A percentile compares a stretch with the other conserved stretches of the same genome.
Evolutionary conservation across 2,329 filamentous ascomycete species (phyloP).

Genomic region (Chrysosporium keratinophilum): DNA sequence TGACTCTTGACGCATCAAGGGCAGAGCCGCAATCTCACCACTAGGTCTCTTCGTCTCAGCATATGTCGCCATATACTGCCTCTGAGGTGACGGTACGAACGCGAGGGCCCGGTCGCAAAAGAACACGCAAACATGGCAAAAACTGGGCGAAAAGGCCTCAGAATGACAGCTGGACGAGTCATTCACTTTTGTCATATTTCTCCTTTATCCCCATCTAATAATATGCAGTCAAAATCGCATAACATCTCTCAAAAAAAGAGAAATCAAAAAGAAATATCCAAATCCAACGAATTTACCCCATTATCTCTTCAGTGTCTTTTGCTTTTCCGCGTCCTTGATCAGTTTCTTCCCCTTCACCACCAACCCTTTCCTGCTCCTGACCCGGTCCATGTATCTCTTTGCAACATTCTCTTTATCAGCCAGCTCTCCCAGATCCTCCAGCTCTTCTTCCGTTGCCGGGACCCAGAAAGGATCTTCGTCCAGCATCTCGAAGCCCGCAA

Average conservation of each 20-base stretch:
- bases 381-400: slow-evolving; percentile 87
- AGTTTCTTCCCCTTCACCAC: slow-evolving; percentile 65
- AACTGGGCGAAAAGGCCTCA: neutral
- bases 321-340: slow-evolving; percentile 85
- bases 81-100: too few species aligned
- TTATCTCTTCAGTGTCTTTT: slow-evolving; percentile 57
- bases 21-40: too few species aligned
- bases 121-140: too few species aligned
- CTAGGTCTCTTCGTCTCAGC: too few species aligned
- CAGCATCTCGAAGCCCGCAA: slow-evolving; percentile 81
- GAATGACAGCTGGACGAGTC: neutral
- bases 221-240: neutral
- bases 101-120: too few species aligned
- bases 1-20: too few species aligned
- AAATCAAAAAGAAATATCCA: neutral
- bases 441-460: slow-evolving; percentile 86
- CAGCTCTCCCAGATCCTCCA: slow-evolving; percentile 90
- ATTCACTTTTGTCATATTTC: neutral
- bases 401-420: slow-evolving; percentile 93
- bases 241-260: neutral
- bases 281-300: neutral
- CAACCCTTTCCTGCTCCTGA: slow-evolving; percentile 77
- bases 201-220: neutral
- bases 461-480: slow-evolving; percentile 98
- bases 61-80: too few species aligned